Conservation (phyloP, 2,329 filamentous ascomycete genomes). For the Fusarium albidum region DNA sequence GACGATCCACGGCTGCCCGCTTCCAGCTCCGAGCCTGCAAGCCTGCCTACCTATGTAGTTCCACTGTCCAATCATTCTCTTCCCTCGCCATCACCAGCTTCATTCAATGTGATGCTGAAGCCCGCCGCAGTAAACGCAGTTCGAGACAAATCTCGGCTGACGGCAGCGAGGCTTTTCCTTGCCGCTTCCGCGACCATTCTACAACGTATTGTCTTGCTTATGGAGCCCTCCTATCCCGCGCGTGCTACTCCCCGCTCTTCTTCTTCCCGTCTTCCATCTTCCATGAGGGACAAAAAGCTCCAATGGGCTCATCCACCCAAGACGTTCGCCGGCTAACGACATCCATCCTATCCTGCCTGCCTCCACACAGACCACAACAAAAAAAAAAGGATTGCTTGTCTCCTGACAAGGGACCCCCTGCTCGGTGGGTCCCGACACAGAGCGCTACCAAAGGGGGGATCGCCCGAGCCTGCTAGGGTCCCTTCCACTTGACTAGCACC, state of each 20-base stretch:
- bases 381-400: too few species aligned
- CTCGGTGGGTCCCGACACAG: slow-evolving; percentile 22
- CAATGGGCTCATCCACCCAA: slow-evolving; percentile 3
- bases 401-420: slow-evolving; percentile 34
- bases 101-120: neutral
- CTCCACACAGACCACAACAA: slow-evolving; percentile 17
- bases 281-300: neutral
- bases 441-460: slow-evolving; percentile 35
- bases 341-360: slow-evolving; percentile 15
- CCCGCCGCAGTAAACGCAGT: slow-evolving; percentile 6
- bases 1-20: neutral
- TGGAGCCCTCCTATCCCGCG: slow-evolving; percentile 3
- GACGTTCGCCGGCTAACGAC: slow-evolving; percentile 13
- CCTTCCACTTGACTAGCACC: slow-evolving; percentile 22
- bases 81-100: too few species aligned
- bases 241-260: slow-evolving; percentile 10
- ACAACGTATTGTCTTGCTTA: slow-evolving; percentile 19
- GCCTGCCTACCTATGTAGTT: too few species aligned
- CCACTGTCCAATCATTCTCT: too few species aligned
- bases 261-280: slow-evolving; percentile 21
- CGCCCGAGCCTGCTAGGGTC: slow-evolving; percentile 26
- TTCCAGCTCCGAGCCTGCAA: neutral
- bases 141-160: slow-evolving; percentile 19
- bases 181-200: slow-evolving; percentile 6
- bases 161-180: slow-evolving; percentile 28